Conservation (phyloP, 106 monocot genomes). For the Allium sativum region DNA sequence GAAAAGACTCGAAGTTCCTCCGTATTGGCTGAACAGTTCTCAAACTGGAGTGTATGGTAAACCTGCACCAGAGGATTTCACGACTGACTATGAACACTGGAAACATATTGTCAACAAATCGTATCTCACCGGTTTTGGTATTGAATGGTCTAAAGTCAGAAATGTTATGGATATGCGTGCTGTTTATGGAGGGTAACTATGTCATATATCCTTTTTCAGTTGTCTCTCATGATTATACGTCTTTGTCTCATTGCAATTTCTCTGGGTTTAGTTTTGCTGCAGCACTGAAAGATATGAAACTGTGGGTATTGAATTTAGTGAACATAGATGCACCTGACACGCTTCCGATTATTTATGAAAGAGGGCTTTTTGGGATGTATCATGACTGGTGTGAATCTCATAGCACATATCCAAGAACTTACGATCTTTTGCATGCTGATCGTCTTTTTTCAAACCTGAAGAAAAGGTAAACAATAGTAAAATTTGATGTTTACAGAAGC, state of each 20-base stretch:
- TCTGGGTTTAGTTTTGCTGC: conserved; percentile 66
- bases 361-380: conserved; percentile 62
- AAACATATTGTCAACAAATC: conserved; percentile 47
- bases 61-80: conserved; percentile 53
- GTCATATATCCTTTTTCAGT: neutral
- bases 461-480: conserved; percentile 38
- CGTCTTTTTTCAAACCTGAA: conserved; percentile 59
- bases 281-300: conserved; percentile 61
- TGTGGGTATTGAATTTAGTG: conserved; percentile 98
- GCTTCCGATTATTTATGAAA: conserved; percentile 54
- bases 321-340: conserved; percentile 68
- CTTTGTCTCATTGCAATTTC: neutral
- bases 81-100: conserved; percentile 66
- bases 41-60: conserved; percentile 53
- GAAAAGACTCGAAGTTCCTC: conserved; percentile 33
- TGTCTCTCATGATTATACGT: neutral
- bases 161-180: conserved; percentile 99
- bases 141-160: conserved; percentile 74
- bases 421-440: conserved; percentile 62
- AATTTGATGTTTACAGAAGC: neutral
- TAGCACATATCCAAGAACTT: conserved; percentile 66
- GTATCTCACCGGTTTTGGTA: conserved; percentile 57
- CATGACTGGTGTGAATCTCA: conserved; percentile 78
- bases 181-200: conserved; percentile 81
- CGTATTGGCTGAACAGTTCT: conserved; percentile 72